Evolutionary conservation across 192 early-diverging fungal genomes (phyloP).

Genomic region (Coemansia sp.): DNA sequence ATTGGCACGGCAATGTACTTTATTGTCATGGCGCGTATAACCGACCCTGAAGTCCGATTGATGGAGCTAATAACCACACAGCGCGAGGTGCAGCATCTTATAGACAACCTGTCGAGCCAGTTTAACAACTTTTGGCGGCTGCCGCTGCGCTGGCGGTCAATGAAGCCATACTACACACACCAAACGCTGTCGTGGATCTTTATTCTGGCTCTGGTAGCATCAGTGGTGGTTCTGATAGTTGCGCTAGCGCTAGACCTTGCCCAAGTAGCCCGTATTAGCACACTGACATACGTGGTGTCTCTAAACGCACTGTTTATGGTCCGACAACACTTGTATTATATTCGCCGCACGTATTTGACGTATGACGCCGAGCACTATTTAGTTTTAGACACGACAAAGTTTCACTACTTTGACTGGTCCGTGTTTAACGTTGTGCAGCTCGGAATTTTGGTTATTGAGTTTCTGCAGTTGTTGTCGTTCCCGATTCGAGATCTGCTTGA

Average conservation of each 20-base stretch:
- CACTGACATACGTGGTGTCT: slow-evolving; percentile 40
- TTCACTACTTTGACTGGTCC: slow-evolving; percentile 42
- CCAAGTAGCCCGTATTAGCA: slow-evolving; percentile 41
- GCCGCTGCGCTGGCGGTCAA: slow-evolving; percentile 52
- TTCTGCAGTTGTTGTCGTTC: slow-evolving; percentile 77
- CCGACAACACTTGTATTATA: slow-evolving; percentile 57
- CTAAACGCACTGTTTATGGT: slow-evolving; percentile 55
- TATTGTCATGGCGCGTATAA: slow-evolving; percentile 52
- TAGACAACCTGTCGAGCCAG: slow-evolving; percentile 59
- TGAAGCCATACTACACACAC: slow-evolving; percentile 54
- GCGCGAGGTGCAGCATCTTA: slow-evolving; percentile 59
- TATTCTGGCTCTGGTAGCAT: slow-evolving; percentile 33
- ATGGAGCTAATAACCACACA: slow-evolving; percentile 60
- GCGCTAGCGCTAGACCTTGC: slow-evolving; percentile 30
- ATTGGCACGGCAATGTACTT: slow-evolving; percentile 56
- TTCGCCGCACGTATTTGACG: slow-evolving; percentile 42
- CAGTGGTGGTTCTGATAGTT: slow-evolving; percentile 31
- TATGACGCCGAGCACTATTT: slow-evolving; percentile 51
- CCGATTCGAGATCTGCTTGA: slow-evolving; percentile 71
- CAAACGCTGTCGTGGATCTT: slow-evolving; percentile 55
- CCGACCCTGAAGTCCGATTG: slow-evolving; percentile 56
- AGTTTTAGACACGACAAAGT: slow-evolving; percentile 48
- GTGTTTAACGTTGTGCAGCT: slow-evolving; percentile 74
- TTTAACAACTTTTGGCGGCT: slow-evolving; percentile 52
- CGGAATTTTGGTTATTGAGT: slow-evolving; percentile 68